phyloP scores from a whole-genome alignment of 1,284 basidiomycete genomes.

The Phylloboletellus chloephorus region DNA sequence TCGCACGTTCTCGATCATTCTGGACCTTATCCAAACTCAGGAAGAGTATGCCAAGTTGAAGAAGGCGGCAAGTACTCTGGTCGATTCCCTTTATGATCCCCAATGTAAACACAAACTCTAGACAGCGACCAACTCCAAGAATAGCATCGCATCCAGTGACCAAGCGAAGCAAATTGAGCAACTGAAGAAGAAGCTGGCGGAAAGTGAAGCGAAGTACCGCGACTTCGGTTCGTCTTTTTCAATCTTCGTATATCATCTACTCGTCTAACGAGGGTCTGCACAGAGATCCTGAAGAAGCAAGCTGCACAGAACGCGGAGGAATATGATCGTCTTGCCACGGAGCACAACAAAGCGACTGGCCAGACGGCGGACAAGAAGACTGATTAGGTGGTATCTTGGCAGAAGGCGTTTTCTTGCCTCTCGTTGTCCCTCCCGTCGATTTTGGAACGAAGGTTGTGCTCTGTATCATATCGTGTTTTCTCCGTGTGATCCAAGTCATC shows the following conservation, averaged over 20 bases:
- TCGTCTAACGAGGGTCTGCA: not conserved
- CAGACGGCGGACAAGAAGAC: conserved; percentile 30
- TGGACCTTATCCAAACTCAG: conserved; percentile 87
- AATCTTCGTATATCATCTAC: not conserved
- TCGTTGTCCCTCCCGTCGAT: not conserved
- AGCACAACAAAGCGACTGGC: conserved; percentile 70
- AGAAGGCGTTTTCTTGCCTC: not conserved
- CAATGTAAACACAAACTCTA: conserved; percentile 15
- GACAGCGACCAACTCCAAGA: conserved; percentile 38
- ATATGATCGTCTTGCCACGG: conserved; percentile 75
- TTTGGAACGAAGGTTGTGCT: not conserved
- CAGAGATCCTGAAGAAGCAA: conserved; percentile 82
- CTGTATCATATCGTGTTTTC: not conserved
- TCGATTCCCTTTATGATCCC: not conserved
- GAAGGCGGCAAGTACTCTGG: conserved; percentile 45
- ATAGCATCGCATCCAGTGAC: conserved; percentile 36
- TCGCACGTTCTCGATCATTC: conserved; percentile 86
- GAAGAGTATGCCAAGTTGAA: conserved; percentile 84
- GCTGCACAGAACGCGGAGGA: conserved; percentile 71
- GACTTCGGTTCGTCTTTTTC: conserved; percentile 59
- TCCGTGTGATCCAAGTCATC: conserved; percentile 1
- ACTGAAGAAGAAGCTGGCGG: conserved; percentile 55
- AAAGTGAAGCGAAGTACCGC: conserved; percentile 45
- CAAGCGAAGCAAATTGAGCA: conserved; percentile 56
- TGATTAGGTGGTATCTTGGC: conserved; percentile 15